Evolutionary conservation across 345 rosid species (phyloP), one percentile per base, ranked within the genome.

Genomic region (Citrus australasica): DNA sequence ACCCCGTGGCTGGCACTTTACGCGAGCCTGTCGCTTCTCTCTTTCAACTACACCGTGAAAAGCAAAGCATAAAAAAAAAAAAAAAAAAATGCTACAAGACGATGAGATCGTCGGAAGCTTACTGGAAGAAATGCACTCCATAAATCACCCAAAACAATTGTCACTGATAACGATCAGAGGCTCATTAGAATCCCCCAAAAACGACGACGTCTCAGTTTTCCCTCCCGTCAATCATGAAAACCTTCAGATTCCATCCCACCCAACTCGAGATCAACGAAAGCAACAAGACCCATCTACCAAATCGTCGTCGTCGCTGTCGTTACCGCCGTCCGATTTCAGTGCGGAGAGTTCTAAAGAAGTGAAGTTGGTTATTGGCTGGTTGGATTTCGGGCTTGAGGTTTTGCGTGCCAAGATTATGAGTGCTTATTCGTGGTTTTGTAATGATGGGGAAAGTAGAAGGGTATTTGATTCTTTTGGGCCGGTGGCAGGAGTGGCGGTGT

Each of bases 191-290:
- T 67, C 22, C 72, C 60, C 63, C 25, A 70, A 67, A 3, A 60
- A 48, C 67, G 11, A 32, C 37, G 86, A 89, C n/a, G 69, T 2
- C 59, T 19, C 87, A 73, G 40, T 86, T 7, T 89, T 88, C 81
- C 91, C 91, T 32, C 91, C 93, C 27, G 74, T 73, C 74, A 68
- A 82, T 71, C 92, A 89, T 25, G 92, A 89, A 79, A 88, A 89
- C 78, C 90, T 89, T 79, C 80, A 46, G 1, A 33, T 79, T 32
- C 76, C 82, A 59, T 80, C 83, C 4, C 77, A 69, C 25, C 28
- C 66, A 28, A 73, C 40, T 22, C 74, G 64, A 69, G 55, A 76
- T 4, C 76, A 77, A 3, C 56, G 30, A 2, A 59, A 61, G 16
- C 76, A 58, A 10, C 76, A 48, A 13, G 37, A 77, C 21, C 55